Conservation (phyloP, 495 filamentous ascomycete genomes). For the Xylaria bambusicola region DNA sequence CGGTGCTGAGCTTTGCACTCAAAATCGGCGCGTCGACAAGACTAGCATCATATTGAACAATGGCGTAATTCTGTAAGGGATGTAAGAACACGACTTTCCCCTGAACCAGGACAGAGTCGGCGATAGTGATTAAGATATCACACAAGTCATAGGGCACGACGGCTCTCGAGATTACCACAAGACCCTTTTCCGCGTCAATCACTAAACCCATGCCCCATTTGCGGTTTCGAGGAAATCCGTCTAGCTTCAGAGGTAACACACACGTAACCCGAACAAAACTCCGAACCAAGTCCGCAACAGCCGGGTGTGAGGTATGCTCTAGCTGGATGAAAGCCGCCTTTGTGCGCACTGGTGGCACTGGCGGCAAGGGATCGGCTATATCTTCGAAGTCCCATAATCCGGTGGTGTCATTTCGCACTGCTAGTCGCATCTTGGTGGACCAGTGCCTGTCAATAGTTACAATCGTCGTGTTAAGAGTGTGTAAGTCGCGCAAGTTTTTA, state of each 20-base stretch:
- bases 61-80: conserved; percentile 95
- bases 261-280: conserved; percentile 94
- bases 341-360: conserved; percentile 66
- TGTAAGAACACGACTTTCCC: conserved; percentile 96
- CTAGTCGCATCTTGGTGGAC: conserved; percentile 89
- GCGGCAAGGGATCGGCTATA: conserved; percentile 75
- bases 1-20: conserved; percentile 77
- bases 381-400: conserved; percentile 95
- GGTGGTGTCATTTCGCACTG: conserved; percentile 84
- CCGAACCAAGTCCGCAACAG: conserved; percentile 85
- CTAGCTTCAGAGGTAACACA: conserved; percentile 90
- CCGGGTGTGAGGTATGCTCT: conserved; percentile 84
- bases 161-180: conserved; percentile 90
- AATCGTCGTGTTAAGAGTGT: conserved; percentile 91
- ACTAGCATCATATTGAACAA: conserved; percentile 91
- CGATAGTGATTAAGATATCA: conserved; percentile 92
- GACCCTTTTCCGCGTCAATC: conserved; percentile 90
- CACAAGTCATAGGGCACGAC: conserved; percentile 95
- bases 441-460: conserved; percentile 93
- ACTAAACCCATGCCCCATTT: conserved; percentile 96
- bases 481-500: conserved; percentile 91
- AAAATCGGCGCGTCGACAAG: conserved; percentile 92
- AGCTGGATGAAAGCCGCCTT: conserved; percentile 89
- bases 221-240: conserved; percentile 88
- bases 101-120: conserved; percentile 90